Base-by-base conservation (phyloP, 1,284 basidiomycete genomes). In the Anthracocystis walkeri region DNA sequence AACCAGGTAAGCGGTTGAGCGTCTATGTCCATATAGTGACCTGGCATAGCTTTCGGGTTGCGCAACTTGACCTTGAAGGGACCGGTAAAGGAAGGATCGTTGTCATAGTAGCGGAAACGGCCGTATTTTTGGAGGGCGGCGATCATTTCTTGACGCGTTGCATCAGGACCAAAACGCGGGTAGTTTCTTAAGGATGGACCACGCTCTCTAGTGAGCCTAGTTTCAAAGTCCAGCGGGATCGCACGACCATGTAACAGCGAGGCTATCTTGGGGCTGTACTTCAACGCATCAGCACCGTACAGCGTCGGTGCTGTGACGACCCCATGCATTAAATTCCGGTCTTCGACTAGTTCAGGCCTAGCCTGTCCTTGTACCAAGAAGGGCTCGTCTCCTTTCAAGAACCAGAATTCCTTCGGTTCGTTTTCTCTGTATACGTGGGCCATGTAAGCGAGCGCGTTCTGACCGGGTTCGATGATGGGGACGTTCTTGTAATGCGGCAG, bases 371-470 rank as follows among this genome's bases (percentile, higher is more conserved):
- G 6, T 7, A 33, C 11, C 33, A 33, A 46, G 25, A 16, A 27
- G 3, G 12, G 1, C 12, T 27, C 14, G 1, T 27, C 33, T 33
- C 33, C 33, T 33, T 33, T 33, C 33, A 56, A 7, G 18, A 56
- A 41, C 38, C 53, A 66, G 25, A 66, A 66, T 5, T 20, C 20
- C 23, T 31, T 5, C 18, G 29, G 33, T 8, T 12, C 5, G 7
- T 7, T 20, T 0, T 16, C 18, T 2, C 7, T n/a, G n/a, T 38
- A 10, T 5, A 56, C 65, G 31, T 20, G 7, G 6, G 23, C 1
- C 65, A 68, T 68, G 45, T 59, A 51, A 27, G 38, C 46, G 23
- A 68, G 41, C 21, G 51, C n/a, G 51, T 51, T 46, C 2, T 38
- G 10, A 0, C 12, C 31, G 4, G 12, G 1, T 1, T 21, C n/a